These are phyloP conservation scores for Chrysopogon serrulatus DNA, from an alignment of 176 grass and related monocot genomes.

Conservation along the genomic window DNA sequence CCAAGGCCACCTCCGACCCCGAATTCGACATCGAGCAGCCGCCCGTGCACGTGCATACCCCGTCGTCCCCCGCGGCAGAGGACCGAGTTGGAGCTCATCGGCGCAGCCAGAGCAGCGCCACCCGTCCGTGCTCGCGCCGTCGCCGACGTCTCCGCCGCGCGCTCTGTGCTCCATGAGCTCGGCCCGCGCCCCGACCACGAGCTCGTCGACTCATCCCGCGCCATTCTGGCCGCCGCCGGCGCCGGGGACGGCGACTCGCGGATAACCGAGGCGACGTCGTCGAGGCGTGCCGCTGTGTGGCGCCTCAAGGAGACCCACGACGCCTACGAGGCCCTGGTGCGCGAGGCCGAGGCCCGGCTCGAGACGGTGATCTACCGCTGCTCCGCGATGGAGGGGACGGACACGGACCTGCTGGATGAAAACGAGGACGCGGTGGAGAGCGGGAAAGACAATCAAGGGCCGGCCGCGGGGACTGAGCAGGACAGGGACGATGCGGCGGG, in stretches of 20 bases:
- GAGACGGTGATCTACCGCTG: slow-evolving; percentile 56
- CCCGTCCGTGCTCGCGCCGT: slow-evolving; percentile 63
- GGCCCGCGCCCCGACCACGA: slow-evolving; percentile 77
- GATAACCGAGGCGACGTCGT: slow-evolving; percentile 34
- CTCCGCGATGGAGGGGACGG: slow-evolving; percentile 35
- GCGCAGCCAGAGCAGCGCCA: slow-evolving; percentile 64
- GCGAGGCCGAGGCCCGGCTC: slow-evolving; percentile 51
- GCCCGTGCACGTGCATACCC: slow-evolving; percentile 7
- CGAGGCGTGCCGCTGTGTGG: slow-evolving; percentile 38
- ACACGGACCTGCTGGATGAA: slow-evolving; percentile 34
- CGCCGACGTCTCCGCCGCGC: slow-evolving; percentile 62
- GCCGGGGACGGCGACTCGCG: background rate
- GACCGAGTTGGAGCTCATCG: slow-evolving; percentile 54
- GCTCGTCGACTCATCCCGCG: slow-evolving; percentile 70
- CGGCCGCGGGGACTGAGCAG: background rate
- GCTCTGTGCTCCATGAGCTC: slow-evolving; percentile 58
- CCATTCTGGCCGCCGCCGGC: slow-evolving; percentile 20
- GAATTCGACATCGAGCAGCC: slow-evolving; percentile 65
- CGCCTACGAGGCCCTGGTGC: slow-evolving; percentile 51
- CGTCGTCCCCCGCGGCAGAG: slow-evolving; percentile 32
- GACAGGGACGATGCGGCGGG: slow-evolving; percentile 19
- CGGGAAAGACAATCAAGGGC: background rate
- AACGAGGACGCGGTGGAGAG: too few relatives aligned
- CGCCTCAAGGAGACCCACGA: slow-evolving; percentile 60
- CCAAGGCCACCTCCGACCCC: slow-evolving; percentile 11